Evolutionary conservation across 2,329 filamentous ascomycete genomes (phyloP).

Genomic region (Penicillium sclerotigenum): DNA sequence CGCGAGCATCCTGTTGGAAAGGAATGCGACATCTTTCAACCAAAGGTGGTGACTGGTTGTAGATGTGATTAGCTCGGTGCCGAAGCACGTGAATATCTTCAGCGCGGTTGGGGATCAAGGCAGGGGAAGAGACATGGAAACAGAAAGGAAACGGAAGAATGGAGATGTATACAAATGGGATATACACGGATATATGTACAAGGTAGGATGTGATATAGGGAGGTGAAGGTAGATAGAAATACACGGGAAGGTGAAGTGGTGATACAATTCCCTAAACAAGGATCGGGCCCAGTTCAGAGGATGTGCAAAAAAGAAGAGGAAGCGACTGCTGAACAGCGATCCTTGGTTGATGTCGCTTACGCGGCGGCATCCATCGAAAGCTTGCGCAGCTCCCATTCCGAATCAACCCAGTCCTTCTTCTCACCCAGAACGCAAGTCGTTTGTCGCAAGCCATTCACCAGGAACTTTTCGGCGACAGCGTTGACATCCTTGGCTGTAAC

Average conservation of each 20-base stretch:
- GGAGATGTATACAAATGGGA: constrained; percentile 16
- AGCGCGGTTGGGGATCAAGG: constrained; percentile 15
- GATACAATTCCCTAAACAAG: not conserved
- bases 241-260: constrained; percentile 14
- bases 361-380: constrained; percentile 56
- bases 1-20: constrained; percentile 39
- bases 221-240: constrained; percentile 14
- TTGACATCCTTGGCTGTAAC: constrained; percentile 78
- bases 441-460: constrained; percentile 64
- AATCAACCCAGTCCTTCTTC: constrained; percentile 69
- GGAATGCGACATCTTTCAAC: constrained; percentile 50
- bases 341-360: constrained; percentile 13
- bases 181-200: constrained; percentile 30
- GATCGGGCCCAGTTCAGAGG: not conserved
- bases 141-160: constrained; percentile 13
- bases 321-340: not conserved
- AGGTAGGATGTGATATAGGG: constrained; percentile 6
- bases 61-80: constrained; percentile 53
- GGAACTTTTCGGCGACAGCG: constrained; percentile 74
- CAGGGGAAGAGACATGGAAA: not conserved
- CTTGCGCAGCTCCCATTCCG: constrained; percentile 73
- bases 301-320: not conserved
- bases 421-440: constrained; percentile 75
- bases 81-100: constrained; percentile 42
- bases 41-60: constrained; percentile 44